A percentile compares a stretch with the other conserved stretches of the same genome.
Conservation (phyloP, 2,329 filamentous ascomycete species). For the Fusarium nelsonii region DNA sequence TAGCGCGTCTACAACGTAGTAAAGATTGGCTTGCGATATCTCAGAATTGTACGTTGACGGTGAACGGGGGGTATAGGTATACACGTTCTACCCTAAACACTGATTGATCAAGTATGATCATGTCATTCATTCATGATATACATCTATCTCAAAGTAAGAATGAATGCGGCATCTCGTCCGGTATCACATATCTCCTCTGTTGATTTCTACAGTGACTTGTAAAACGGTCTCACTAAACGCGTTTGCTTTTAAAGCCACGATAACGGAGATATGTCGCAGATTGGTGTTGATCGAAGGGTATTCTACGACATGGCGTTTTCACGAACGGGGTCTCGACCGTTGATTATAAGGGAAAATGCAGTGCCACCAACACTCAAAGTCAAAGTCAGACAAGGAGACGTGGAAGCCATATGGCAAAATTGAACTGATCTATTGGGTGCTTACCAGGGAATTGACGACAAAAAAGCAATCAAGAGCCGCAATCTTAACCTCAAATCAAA, state of each 20-base stretch:
- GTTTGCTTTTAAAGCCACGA: slow-evolving; percentile 25
- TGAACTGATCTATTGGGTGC: too few species aligned
- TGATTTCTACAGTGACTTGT: slow-evolving; percentile 1
- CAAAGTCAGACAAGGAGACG: neutral
- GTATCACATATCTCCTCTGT: slow-evolving; percentile 14
- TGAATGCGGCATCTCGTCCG: slow-evolving; percentile 25
- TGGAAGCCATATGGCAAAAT: slow-evolving; percentile 10
- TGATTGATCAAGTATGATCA: neutral
- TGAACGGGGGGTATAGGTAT: slow-evolving; percentile 10
- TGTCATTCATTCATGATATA: slow-evolving; percentile 1
- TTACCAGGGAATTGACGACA: neutral
- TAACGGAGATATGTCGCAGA: slow-evolving; percentile 12
- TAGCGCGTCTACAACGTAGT: slow-evolving; percentile 2
- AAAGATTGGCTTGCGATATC: slow-evolving; percentile 17
- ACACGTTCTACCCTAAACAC: neutral
- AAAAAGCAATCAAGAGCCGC: slow-evolving; percentile 19
- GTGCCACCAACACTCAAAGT: slow-evolving; percentile 5
- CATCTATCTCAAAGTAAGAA: slow-evolving; percentile 5
- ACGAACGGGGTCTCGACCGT: slow-evolving; percentile 11
- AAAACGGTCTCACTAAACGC: slow-evolving; percentile 2
- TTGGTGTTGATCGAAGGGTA: slow-evolving; percentile 2
- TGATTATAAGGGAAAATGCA: neutral
- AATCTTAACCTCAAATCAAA: neutral
- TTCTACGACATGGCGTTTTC: slow-evolving; percentile 4
- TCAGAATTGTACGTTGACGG: slow-evolving; percentile 6